phyloP scores from a whole-genome alignment of 371 early-diverging fungal species.

The Syncephalastrum sp. region DNA sequence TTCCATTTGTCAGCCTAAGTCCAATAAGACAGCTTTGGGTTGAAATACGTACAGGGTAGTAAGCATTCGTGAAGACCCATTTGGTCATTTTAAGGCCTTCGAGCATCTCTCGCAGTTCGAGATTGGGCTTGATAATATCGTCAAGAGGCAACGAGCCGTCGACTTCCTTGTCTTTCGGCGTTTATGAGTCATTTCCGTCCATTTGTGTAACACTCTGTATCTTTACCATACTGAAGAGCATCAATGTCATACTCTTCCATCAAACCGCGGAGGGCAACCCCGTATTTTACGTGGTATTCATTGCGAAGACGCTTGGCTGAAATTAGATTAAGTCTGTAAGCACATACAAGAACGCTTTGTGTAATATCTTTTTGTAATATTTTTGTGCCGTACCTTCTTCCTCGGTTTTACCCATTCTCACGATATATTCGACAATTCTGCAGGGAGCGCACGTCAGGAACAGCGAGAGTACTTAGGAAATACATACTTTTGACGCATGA shows the following conservation, averaged over 20 bases:
- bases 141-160: slow-evolving; percentile 76
- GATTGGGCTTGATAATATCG: slow-evolving; percentile 59
- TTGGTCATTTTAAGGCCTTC: slow-evolving; percentile 51
- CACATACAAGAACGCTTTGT: neutral
- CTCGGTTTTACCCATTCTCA: slow-evolving; percentile 49
- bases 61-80: slow-evolving; percentile 90
- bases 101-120: slow-evolving; percentile 66
- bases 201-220: neutral
- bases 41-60: slow-evolving; percentile 48
- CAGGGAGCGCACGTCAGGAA: neutral
- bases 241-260: slow-evolving; percentile 67
- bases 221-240: slow-evolving; percentile 59
- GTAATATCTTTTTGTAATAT: neutral
- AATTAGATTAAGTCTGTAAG: too few relatives aligned
- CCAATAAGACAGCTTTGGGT: neutral
- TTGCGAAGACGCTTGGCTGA: slow-evolving; percentile 49
- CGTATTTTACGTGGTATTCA: slow-evolving; percentile 69
- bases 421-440: slow-evolving; percentile 58
- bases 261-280: slow-evolving; percentile 78
- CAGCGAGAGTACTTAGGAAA: neutral
- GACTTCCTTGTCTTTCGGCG: slow-evolving; percentile 58
- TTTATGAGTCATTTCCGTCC: neutral
- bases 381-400: slow-evolving; percentile 27
- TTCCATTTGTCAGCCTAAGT: slow-evolving; percentile 1
- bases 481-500: slow-evolving; percentile 63